Evolutionary conservation across 2,329 filamentous ascomycete genomes (phyloP).

Genomic region (Xylaria arbuscula): DNA sequence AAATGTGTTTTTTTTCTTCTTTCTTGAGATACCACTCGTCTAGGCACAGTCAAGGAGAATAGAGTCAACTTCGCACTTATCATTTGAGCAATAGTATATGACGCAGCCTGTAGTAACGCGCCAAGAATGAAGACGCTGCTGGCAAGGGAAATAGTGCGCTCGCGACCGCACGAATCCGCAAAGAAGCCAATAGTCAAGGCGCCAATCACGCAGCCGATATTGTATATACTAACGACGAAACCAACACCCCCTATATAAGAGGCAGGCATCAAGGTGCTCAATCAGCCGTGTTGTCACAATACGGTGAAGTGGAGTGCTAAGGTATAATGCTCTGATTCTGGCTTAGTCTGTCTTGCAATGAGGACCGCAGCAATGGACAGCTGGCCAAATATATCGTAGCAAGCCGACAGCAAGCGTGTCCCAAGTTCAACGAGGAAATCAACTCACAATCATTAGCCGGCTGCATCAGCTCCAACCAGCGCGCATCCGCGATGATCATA

Average conservation of each 20-base stretch:
- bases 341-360: too few species aligned
- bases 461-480: slow-evolving; percentile 48
- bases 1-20: too few species aligned
- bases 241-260: slow-evolving; percentile 43
- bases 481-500: slow-evolving; percentile 49
- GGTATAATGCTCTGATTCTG: too few species aligned
- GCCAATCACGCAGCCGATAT: slow-evolving; percentile 48
- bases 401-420: neutral
- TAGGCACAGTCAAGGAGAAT: too few species aligned
- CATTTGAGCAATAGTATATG: slow-evolving; percentile 45
- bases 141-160: slow-evolving; percentile 47
- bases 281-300: slow-evolving; percentile 8
- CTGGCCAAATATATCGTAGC: neutral
- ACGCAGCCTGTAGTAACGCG: slow-evolving; percentile 43
- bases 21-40: too few species aligned
- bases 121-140: slow-evolving; percentile 46
- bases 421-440: neutral
- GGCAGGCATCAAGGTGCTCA: neutral
- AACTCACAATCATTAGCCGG: slow-evolving; percentile 46
- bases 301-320: neutral
- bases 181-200: slow-evolving; percentile 47
- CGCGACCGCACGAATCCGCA: slow-evolving; percentile 47
- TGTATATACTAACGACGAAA: slow-evolving; percentile 50
- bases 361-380: neutral
- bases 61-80: slow-evolving; percentile 30